A percentile compares a stretch with the other conserved stretches of the same genome.
These are phyloP conservation scores for Rubus parviflorus DNA, from an alignment of 306 rosid genomes.

Conservation along the genomic window DNA sequence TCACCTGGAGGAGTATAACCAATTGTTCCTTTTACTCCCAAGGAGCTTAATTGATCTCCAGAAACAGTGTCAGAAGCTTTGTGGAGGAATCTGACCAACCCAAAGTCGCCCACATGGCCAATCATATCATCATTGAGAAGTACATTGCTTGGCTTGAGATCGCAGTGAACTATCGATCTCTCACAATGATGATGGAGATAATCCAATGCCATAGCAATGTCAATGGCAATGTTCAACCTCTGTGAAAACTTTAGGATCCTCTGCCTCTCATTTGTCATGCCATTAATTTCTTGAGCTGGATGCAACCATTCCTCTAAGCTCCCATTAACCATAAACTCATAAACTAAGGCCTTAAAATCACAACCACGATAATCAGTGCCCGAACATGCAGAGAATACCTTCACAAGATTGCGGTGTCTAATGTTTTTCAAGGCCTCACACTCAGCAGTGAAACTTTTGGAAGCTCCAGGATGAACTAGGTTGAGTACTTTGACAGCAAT, in stretches of 20 bases:
- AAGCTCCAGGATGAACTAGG: constrained; percentile 38
- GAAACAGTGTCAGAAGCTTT: constrained; percentile 4
- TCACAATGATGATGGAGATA: constrained; percentile 38
- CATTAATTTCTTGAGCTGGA: not conserved
- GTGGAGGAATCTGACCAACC: constrained; percentile 24
- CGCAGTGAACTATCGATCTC: constrained; percentile 28
- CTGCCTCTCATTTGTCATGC: not conserved
- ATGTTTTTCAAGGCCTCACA: constrained; percentile 34
- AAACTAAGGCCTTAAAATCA: constrained; percentile 42
- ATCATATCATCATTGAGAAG: constrained; percentile 20
- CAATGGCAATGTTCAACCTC: constrained; percentile 30
- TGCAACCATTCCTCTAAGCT: constrained; percentile 36
- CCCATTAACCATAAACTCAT: constrained; percentile 42
- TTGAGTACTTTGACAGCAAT: constrained; percentile 45
- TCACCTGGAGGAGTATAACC: constrained; percentile 40
- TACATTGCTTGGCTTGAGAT: constrained; percentile 22
- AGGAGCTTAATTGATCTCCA: constrained; percentile 1
- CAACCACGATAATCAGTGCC: constrained; percentile 9
- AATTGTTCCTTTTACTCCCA: constrained; percentile 23
- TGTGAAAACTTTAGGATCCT: constrained; percentile 24
- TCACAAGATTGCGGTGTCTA: constrained; percentile 44
- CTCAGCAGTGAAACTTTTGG: constrained; percentile 40
- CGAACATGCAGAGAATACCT: constrained; percentile 35
- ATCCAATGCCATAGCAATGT: constrained; percentile 39
- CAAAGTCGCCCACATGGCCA: constrained; percentile 41